Base-by-base conservation (phyloP, 345 rosid genomes). In the Citrus mangshanensis region DNA sequence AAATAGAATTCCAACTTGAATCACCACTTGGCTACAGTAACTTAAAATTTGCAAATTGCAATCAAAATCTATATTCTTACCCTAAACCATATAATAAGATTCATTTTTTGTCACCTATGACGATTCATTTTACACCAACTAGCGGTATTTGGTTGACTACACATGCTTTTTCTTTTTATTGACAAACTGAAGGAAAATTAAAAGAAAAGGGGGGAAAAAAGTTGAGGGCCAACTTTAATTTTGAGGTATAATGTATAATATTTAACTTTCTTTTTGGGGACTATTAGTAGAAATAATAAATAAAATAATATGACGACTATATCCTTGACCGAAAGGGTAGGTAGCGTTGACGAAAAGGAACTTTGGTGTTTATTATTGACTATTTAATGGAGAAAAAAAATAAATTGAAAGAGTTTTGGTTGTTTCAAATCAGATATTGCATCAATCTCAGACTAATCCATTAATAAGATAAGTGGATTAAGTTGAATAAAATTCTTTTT, bases 341-440 rank as follows among this genome's bases (percentile, higher is more conserved):
- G 80, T 46, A 18, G 19, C 58, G 63, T 84, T 81, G 86, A 81
- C 81, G 56, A n/a, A 34, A 65, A 49, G 25, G 13, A 51, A 62
- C 25, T 62, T 42, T 24, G 67, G 46, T 49, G 76, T 55, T 56
- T 66, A 18, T 8, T 42, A 63, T 76, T 77, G 73, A 76, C 79
- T 67, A 66, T n/a, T 30, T 22, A 9, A 25, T 7, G 21, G 22
- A 16, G 35, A 4, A 21, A 16, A 69, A 16, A 9, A 6, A 40
- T 38, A 38, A 19, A 16, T 6, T 35, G 22, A 22, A 27, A 28
- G 34, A 49, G 46, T 30, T 62, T 64, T 49, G 56, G 68, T 74
- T 61, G 13, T 8, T 46, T 4, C 1, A 46, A 74, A 61, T 74
- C 38, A 38, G 40, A 40, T 60, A 19, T 18, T 65, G 37, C 40